These are phyloP conservation scores for Cyphellophora attinorum DNA, from an alignment of 2,329 filamentous ascomycete genomes.

Conservation along the genomic window DNA sequence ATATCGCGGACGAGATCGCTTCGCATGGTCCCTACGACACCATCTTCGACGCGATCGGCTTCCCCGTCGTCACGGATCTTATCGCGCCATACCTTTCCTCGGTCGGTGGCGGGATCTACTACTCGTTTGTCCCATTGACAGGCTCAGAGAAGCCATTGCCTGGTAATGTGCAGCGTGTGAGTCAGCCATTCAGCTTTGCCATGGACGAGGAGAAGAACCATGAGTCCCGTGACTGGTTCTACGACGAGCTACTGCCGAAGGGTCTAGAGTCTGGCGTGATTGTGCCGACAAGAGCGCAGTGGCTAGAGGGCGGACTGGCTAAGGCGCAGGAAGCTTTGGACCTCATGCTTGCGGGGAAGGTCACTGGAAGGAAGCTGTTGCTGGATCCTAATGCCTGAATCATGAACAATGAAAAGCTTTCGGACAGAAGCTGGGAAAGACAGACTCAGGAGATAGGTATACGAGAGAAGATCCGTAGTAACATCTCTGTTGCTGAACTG, in stretches of 20 bases:
- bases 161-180: constrained; percentile 4
- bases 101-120: constrained; percentile 5
- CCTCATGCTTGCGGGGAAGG: constrained; percentile 31
- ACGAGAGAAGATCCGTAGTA: too few species aligned
- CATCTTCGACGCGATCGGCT: constrained; percentile 11
- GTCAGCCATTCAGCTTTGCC: constrained; percentile 6
- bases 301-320: constrained; percentile 28
- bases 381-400: constrained; percentile 5
- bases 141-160: constrained; percentile 6
- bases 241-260: constrained; percentile 8
- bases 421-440: too few species aligned
- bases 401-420: too few species aligned
- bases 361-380: constrained; percentile 39
- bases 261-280: constrained; percentile 4
- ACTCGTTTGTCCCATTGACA: constrained; percentile 1
- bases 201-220: constrained; percentile 5
- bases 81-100: constrained; percentile 3
- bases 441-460: too few species aligned
- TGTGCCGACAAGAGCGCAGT: constrained; percentile 11
- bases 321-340: constrained; percentile 35
- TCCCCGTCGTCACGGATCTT: constrained; percentile 4
- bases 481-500: too few species aligned
- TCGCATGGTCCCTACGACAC: constrained; percentile 8
- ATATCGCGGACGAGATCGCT: constrained; percentile 2
- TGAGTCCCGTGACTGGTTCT: constrained; percentile 9